Evolutionary conservation across 148 eudicot genomes (phyloP).

Genomic region (Chenopodium suecicum): DNA sequence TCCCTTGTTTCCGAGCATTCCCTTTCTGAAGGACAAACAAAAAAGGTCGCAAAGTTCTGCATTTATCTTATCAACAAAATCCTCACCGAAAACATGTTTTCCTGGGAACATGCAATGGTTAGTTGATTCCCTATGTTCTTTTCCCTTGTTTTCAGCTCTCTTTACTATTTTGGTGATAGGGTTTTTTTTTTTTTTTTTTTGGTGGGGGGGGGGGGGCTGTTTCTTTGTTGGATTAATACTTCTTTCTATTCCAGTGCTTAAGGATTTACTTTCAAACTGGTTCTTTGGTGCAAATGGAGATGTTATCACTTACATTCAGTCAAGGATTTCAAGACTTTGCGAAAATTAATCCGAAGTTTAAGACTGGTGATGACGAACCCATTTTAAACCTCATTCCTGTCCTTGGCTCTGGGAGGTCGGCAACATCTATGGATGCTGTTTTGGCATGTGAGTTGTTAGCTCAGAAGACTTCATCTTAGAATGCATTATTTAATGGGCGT

Average conservation of each 20-base stretch:
- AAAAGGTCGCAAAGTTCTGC: conserved; percentile 64
- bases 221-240: neutral
- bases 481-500: no score
- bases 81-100: conserved; percentile 56
- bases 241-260: conserved; percentile 43
- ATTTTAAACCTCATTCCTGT: conserved; percentile 80
- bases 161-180: neutral
- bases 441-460: conserved; percentile 77
- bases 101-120: conserved; percentile 77
- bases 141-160: neutral
- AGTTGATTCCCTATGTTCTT: conserved; percentile 26
- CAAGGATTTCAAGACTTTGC: conserved; percentile 48
- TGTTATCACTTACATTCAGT: conserved; percentile 43
- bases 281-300: conserved; percentile 43
- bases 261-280: conserved; percentile 63
- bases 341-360: conserved; percentile 34
- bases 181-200: no score
- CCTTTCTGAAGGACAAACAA: conserved; percentile 35
- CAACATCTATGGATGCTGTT: conserved; percentile 54
- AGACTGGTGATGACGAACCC: conserved; percentile 32
- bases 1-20: conserved; percentile 23
- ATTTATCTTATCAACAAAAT: conserved; percentile 54
- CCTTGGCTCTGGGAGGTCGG: conserved; percentile 61
- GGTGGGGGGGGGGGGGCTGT: no score
- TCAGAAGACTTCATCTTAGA: conserved; percentile 35